phyloP scores from a whole-genome alignment of 129 eudicot species.

The Escallonia herrerae region DNA sequence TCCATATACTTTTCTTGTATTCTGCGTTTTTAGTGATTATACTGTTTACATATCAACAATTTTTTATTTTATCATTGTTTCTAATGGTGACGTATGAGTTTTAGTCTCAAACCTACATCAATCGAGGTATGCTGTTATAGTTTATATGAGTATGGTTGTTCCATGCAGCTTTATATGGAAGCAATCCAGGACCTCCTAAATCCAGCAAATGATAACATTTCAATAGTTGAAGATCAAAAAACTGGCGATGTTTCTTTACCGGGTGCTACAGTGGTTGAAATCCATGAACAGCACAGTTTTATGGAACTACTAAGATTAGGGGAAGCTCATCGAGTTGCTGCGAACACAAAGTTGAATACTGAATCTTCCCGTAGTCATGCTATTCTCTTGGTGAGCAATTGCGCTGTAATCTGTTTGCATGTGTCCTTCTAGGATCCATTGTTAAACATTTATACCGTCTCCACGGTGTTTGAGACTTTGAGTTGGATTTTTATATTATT shows the following conservation, averaged over 20 bases:
- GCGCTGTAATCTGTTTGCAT: background rate
- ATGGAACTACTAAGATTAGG: slow-evolving; percentile 83
- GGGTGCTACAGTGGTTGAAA: slow-evolving; percentile 77
- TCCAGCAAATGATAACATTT: slow-evolving; percentile 88
- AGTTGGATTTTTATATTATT: slow-evolving; percentile 9
- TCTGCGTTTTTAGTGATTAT: background rate
- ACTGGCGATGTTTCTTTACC: slow-evolving; percentile 98
- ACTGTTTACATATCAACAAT: too few species aligned
- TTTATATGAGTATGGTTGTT: slow-evolving; percentile 3
- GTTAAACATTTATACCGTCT: background rate
- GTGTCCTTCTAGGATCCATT: background rate
- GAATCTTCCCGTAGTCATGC: slow-evolving; percentile 99
- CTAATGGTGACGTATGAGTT: background rate
- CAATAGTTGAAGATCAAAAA: slow-evolving; percentile 94
- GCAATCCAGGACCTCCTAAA: slow-evolving; percentile 87
- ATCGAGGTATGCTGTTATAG: background rate
- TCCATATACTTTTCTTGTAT: too few species aligned
- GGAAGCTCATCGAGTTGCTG: slow-evolving; percentile 94
- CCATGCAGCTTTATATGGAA: slow-evolving; percentile 94
- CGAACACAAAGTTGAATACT: slow-evolving; percentile 98
- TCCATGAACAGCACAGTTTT: slow-evolving; percentile 74
- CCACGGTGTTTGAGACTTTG: background rate
- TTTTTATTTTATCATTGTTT: background rate
- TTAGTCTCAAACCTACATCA: background rate
- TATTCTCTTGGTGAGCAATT: slow-evolving; percentile 67